Evolutionary conservation across 202 grass and related monocot species (phyloP), one percentile per base, ranked within the genome.

Genomic region (Hordeum pubiflorum): DNA sequence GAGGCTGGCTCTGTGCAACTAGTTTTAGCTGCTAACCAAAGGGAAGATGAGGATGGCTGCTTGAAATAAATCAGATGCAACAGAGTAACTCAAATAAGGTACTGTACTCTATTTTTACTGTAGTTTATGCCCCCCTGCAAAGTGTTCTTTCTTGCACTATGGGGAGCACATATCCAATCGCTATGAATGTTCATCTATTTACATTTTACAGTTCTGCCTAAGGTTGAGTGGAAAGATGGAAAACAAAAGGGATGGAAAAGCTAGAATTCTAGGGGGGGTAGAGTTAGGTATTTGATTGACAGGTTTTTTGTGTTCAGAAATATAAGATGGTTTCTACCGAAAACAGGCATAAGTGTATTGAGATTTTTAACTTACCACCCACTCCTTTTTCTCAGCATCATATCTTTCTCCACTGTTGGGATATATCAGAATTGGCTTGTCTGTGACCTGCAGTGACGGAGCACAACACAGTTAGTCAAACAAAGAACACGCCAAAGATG

Each of bases 381-480:
- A 99, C 77, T 96, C 89, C 58, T 99, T 99, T 82, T 84, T 99
- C 18, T 90, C 87, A 12, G 90, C 60, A 79, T 99, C 96, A 23
- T 96, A 96, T 89, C 90, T 89, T 82, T 99, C 96, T 26, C 96
- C 96, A 86, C 96, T 99, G 76, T 99, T 99, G 40, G 96, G 96
- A 75, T 99, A 99, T 86, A 95, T 93, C 87, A 99, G 65, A 91
- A 98, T 90, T 11, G 96, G 96, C 66, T 98, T 99, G 32, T 99
- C 82, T 3, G 96, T 93, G 79, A 91, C 81, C 96, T 99, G 83
- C 39, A 14, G 63, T 59, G 84, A 39, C 75, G 46, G 39, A 76
- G 43, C n/a, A 39, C 36, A 79, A 17, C 5, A 48, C 54, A 89
- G n/a, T 1, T 48, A 70, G 39, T 79, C 34, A 75, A 33, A 57